phyloP scores from a whole-genome alignment of 192 early-diverging fungal genomes.

The Coemansia sp. region DNA sequence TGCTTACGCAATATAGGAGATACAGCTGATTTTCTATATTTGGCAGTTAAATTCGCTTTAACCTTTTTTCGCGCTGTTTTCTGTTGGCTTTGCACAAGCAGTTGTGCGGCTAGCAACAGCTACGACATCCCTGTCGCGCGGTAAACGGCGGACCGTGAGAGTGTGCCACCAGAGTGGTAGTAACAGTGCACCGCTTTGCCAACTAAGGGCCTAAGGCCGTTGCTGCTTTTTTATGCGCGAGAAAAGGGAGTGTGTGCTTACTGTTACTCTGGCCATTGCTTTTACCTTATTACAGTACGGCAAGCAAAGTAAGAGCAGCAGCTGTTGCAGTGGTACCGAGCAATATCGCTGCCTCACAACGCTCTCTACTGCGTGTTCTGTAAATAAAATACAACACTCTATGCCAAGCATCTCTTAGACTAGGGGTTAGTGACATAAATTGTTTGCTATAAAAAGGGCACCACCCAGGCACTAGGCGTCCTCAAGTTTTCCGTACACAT shows the following conservation, averaged over 20 bases:
- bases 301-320: background rate
- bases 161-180: background rate
- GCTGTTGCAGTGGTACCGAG: background rate
- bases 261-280: background rate
- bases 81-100: background rate
- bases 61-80: background rate
- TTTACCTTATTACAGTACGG: background rate
- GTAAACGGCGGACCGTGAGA: background rate
- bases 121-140: background rate
- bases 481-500: background rate
- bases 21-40: background rate
- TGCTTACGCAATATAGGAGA: background rate
- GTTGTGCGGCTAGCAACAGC: background rate
- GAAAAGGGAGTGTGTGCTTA: background rate
- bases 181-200: background rate
- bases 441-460: background rate
- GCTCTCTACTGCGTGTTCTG: background rate
- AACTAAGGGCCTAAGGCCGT: background rate
- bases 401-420: background rate
- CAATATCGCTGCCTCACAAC: background rate
- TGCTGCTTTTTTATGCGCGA: background rate
- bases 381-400: background rate
- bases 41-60: background rate
- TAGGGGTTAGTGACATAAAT: background rate
- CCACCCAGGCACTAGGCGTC: background rate